A percentile compares a stretch with the other conserved stretches of the same genome.
Evolutionary conservation across 805 yeast genomes (phyloP).

Genomic region (Kockiozyma suomiensis): DNA sequence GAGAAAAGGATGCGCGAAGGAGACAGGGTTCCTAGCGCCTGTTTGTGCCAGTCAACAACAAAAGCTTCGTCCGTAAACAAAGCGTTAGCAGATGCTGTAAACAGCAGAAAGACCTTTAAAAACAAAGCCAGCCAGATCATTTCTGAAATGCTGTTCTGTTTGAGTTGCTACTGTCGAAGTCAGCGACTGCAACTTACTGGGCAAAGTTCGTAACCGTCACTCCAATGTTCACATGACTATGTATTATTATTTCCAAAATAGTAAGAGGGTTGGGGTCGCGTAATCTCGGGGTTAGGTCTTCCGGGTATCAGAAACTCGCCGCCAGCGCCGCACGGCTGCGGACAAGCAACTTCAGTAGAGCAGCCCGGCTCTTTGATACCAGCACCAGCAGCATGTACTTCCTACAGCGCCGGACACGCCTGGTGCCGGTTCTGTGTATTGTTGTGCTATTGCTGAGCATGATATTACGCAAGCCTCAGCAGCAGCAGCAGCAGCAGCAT

Average conservation of each 20-base stretch:
- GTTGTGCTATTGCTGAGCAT: background rate
- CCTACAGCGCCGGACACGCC: background rate
- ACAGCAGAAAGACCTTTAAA: background rate
- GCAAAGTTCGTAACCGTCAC: too few species aligned
- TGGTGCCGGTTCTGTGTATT: background rate
- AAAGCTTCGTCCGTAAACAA: slow-evolving; percentile 44
- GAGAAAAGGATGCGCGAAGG: slow-evolving; percentile 11
- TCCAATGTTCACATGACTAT: too few species aligned
- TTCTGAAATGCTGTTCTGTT: background rate
- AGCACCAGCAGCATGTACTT: background rate
- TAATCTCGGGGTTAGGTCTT: too few species aligned
- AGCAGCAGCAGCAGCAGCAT: too few species aligned
- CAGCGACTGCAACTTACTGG: too few species aligned
- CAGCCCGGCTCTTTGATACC: too few species aligned
- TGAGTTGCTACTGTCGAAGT: background rate
- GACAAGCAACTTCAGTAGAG: too few species aligned
- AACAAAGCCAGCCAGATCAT: background rate
- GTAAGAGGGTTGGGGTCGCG: too few species aligned
- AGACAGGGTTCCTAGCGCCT: slow-evolving; percentile 37
- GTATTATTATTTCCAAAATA: too few species aligned
- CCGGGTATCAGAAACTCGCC: too few species aligned
- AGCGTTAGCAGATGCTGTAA: slow-evolving; percentile 1
- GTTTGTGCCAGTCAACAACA: slow-evolving; percentile 41
- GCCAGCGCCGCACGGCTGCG: too few species aligned
- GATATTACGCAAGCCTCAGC: background rate